phyloP scores from a whole-genome alignment of 2,329 filamentous ascomycete genomes.

The Cercospora canescens region DNA sequence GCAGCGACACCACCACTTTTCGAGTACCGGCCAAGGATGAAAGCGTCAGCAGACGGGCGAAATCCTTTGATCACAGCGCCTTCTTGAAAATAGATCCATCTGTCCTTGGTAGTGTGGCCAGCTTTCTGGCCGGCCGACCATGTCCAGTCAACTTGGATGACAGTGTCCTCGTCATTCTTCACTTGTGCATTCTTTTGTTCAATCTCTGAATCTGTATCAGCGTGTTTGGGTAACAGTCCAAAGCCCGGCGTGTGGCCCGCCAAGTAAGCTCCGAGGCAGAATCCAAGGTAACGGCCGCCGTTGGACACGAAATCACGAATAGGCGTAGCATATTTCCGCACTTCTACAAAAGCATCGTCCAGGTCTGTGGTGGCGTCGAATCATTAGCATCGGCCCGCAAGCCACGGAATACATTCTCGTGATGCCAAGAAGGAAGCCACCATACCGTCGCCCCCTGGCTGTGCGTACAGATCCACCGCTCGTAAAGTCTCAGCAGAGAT shows the following conservation, averaged over 20 bases:
- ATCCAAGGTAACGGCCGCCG: slow-evolving; percentile 27
- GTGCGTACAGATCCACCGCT: slow-evolving; percentile 18
- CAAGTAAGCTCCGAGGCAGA: slow-evolving; percentile 27
- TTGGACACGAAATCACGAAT: slow-evolving; percentile 24
- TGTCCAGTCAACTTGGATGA: slow-evolving; percentile 28
- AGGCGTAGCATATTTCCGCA: slow-evolving; percentile 12
- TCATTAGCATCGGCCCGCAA: background rate
- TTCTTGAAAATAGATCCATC: slow-evolving; percentile 29
- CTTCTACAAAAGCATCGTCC: slow-evolving; percentile 19
- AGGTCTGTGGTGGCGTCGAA: slow-evolving; percentile 8
- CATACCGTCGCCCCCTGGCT: slow-evolving; percentile 27
- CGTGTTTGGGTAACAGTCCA: slow-evolving; percentile 16
- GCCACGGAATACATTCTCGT: background rate
- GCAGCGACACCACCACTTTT: slow-evolving; percentile 24
- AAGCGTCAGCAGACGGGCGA: slow-evolving; percentile 11
- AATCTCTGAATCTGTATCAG: slow-evolving; percentile 18
- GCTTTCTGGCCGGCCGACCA: slow-evolving; percentile 17
- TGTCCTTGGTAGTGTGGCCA: slow-evolving; percentile 15
- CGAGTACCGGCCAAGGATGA: slow-evolving; percentile 25
- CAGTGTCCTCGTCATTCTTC: slow-evolving; percentile 17
- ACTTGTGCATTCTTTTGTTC: slow-evolving; percentile 19
- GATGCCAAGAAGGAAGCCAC: background rate
- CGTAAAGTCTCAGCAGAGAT: slow-evolving; percentile 19
- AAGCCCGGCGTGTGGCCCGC: slow-evolving; percentile 22
- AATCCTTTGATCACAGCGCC: slow-evolving; percentile 17